phyloP scores from a whole-genome alignment of 2,329 filamentous ascomycete species.

The Colletotrichum phormii region DNA sequence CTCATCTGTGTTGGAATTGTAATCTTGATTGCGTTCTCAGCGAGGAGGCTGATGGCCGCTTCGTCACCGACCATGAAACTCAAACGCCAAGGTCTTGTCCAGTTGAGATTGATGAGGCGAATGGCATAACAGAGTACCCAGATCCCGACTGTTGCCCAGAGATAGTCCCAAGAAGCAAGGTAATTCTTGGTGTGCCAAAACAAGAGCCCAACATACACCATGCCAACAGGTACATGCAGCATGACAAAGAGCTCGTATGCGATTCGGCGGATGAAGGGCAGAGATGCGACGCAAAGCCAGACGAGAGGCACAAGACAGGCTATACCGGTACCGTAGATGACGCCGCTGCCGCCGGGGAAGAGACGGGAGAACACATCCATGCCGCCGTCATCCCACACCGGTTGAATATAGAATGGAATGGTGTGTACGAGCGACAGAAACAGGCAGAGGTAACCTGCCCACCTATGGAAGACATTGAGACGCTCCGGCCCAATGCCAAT shows the following conservation, averaged over 20 bases:
- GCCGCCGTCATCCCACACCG: conserved; percentile 84
- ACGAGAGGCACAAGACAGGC: conserved; percentile 84
- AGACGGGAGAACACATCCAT: conserved; percentile 77
- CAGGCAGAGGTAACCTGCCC: conserved; percentile 88
- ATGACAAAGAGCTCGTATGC: conserved; percentile 89
- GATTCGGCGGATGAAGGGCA: conserved; percentile 79
- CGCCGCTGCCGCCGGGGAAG: conserved; percentile 72
- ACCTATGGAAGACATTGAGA: conserved; percentile 92
- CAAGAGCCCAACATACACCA: conserved; percentile 83
- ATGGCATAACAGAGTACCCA: conserved; percentile 80
- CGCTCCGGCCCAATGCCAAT: conserved; percentile 94
- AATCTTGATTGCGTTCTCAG: conserved; percentile 94
- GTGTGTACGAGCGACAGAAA: conserved; percentile 87
- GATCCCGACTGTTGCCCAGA: conserved; percentile 83
- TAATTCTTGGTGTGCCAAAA: conserved; percentile 98
- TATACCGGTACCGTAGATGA: conserved; percentile 87
- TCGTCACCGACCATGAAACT: conserved; percentile 92
- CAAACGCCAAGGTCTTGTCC: conserved; percentile 82
- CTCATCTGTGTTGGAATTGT: conserved; percentile 93
- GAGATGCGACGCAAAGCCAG: conserved; percentile 87
- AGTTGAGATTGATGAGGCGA: conserved; percentile 89
- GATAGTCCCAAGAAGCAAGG: conserved; percentile 88
- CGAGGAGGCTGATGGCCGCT: conserved; percentile 87
- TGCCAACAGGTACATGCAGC: conserved; percentile 84
- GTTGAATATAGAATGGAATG: conserved; percentile 89